Base-by-base conservation (phyloP, 2,329 filamentous ascomycete genomes). In the Aureobasidium lini region DNA sequence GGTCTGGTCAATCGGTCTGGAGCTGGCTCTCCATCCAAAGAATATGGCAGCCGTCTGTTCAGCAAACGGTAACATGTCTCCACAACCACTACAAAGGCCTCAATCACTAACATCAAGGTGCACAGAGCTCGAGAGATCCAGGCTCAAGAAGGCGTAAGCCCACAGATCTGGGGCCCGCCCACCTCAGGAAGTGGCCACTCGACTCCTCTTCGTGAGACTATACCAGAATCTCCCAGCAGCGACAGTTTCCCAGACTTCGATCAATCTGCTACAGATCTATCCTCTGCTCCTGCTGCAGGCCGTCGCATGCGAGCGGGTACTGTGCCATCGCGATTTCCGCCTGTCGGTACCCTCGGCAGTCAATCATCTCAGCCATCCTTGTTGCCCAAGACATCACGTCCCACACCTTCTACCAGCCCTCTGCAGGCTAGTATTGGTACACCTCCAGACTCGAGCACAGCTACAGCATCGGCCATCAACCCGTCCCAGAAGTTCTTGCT, bases 181-280 rank as follows among this genome's bases (percentile, higher is more conserved):
- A 93, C 94, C 65, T 92, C 93, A 60, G 96, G 93, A 59, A 96
- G 93, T 72, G 94, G 93, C 65, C 93, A 96, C 74, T 96, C 93
- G 18, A 96, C 93, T 43, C 94, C 94, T 66, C 83, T 99, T 54
- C 90, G 94, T 69, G 94, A 97, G 77, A 96, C 93, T 65, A 97
- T 99, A 62, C 92, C 93, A 64, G 94, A 99, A 76, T 96, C 93
- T 37, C 94, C 94, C 34, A 94, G 89, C 65, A 83, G 81, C 66
- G 93, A 96, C 77, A 93, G 89, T 66, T 97, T 97, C 68, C 92
- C 94, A 61, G 92, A 96, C 73, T 90, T 96, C 71, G 83, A 88
- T 64, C 84, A 86, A 66, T 81, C 89, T 43, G 82, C 88, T 43
- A 81, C 86, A 8, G 82, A 87, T 64, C 23, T 53, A 13, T 82